Evolutionary conservation across 139 green algal genomes (phyloP).

Genomic region (Chlorella sp.): DNA sequence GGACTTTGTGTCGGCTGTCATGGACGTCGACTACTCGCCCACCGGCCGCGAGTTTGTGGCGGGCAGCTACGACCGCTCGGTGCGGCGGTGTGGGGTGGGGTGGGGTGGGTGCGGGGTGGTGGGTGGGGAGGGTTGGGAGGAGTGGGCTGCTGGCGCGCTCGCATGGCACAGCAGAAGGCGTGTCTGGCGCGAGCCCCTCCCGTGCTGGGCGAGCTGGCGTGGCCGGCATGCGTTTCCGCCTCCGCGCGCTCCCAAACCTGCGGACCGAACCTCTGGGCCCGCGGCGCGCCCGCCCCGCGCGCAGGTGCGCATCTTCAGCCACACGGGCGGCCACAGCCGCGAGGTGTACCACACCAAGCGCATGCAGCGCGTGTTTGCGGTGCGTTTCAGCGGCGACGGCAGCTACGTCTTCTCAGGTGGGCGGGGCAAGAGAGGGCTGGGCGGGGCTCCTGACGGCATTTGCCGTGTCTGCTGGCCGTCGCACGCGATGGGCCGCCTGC

Average conservation of each 20-base stretch:
- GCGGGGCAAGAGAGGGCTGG: background rate
- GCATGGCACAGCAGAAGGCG: background rate
- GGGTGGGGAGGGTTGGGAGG: background rate
- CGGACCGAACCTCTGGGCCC: too few relatives aligned
- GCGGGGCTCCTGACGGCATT: too few relatives aligned
- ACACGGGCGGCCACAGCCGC: slow-evolving; percentile 81
- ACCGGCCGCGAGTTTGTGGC: slow-evolving; percentile 98
- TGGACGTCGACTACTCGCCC: slow-evolving; percentile 98
- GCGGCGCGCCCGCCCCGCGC: too few relatives aligned
- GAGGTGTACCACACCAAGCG: slow-evolving; percentile 95
- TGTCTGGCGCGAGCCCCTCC: background rate
- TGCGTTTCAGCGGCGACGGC: slow-evolving; percentile 88
- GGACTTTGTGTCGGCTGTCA: slow-evolving; percentile 92
- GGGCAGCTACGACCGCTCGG: slow-evolving; percentile 88
- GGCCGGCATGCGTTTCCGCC: background rate
- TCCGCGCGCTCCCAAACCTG: background rate
- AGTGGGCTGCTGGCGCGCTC: background rate
- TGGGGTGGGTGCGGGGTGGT: background rate
- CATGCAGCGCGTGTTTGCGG: slow-evolving; percentile 94
- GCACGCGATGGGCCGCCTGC: too few relatives aligned
- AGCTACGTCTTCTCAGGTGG: slow-evolving; percentile 91
- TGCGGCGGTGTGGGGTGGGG: background rate
- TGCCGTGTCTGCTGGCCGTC: too few relatives aligned
- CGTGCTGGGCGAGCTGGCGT: background rate
- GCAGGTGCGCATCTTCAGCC: slow-evolving; percentile 90